A percentile compares a stretch with the other conserved stretches of the same genome.
These are phyloP conservation scores for Carex kokanica DNA, from an alignment of 176 grass and related monocot species.

Conservation along the genomic window DNA sequence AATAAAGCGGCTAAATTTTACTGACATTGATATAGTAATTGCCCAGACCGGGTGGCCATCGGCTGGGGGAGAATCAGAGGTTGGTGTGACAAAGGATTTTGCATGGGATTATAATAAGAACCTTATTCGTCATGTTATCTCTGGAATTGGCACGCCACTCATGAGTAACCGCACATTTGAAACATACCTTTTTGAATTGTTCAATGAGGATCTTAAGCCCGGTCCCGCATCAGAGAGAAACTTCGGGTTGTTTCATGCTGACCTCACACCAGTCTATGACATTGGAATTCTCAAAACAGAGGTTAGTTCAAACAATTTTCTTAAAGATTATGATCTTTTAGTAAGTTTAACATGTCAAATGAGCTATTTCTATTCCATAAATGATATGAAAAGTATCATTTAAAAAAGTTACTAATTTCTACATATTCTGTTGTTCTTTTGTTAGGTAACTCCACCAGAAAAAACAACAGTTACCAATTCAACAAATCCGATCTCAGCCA, in stretches of 20 bases:
- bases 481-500: background rate
- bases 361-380: background rate
- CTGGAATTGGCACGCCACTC: constrained; percentile 76
- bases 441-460: background rate
- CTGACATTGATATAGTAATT: constrained; percentile 58
- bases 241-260: constrained; percentile 64
- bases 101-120: constrained; percentile 72
- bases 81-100: constrained; percentile 34
- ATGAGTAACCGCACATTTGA: constrained; percentile 79
- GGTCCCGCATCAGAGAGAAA: constrained; percentile 57
- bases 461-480: background rate
- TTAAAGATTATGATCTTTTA: background rate
- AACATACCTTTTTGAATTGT: constrained; percentile 67
- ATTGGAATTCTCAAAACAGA: constrained; percentile 53
- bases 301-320: constrained; percentile 13
- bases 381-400: background rate
- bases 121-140: constrained; percentile 57
- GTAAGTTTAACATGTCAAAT: background rate
- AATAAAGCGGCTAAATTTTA: constrained; percentile 38
- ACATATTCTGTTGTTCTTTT: background rate
- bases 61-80: constrained; percentile 52
- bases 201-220: constrained; percentile 73
- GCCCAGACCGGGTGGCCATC: constrained; percentile 82
- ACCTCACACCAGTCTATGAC: constrained; percentile 74
- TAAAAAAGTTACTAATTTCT: background rate